These are phyloP conservation scores for Eucalyptus marginata DNA, from an alignment of 345 rosid species.

Conservation along the genomic window DNA sequence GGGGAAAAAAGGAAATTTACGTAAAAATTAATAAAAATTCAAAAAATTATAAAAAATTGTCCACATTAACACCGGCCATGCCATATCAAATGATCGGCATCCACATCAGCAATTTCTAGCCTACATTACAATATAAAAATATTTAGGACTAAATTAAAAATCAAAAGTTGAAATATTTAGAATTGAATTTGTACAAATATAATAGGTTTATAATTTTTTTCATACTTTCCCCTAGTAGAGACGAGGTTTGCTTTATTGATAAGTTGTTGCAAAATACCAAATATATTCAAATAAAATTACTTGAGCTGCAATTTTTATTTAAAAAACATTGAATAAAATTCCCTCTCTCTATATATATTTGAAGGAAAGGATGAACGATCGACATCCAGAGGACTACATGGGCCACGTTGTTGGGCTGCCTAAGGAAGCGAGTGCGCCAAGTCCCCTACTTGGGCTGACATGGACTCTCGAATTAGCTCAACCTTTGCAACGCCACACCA, in stretches of 20 bases:
- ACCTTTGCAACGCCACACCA: not conserved
- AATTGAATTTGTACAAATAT: accelerated
- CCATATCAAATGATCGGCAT: too few relatives aligned
- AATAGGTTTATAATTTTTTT: too few relatives aligned
- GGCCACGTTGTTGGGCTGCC: not conserved
- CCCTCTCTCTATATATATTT: not conserved
- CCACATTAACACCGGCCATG: accelerated
- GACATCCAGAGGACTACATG: not conserved
- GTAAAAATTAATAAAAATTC: too few relatives aligned
- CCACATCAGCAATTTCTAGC: not conserved
- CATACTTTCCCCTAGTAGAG: not conserved
- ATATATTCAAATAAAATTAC: not conserved
- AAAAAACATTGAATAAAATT: not conserved
- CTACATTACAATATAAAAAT: too few relatives aligned
- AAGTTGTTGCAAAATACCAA: not conserved
- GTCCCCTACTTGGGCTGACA: not conserved
- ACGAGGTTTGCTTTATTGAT: not conserved
- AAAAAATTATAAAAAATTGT: too few relatives aligned
- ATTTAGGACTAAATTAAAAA: too few relatives aligned
- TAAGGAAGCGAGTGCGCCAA: not conserved
- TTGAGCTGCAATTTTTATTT: not conserved
- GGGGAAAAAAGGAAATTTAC: not conserved
- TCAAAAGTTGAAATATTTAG: too few relatives aligned
- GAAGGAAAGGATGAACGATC: not conserved
- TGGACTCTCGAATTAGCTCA: not conserved